phyloP scores from a whole-genome alignment of 2,329 filamentous ascomycete species.

The Sporothrix sp. region DNA sequence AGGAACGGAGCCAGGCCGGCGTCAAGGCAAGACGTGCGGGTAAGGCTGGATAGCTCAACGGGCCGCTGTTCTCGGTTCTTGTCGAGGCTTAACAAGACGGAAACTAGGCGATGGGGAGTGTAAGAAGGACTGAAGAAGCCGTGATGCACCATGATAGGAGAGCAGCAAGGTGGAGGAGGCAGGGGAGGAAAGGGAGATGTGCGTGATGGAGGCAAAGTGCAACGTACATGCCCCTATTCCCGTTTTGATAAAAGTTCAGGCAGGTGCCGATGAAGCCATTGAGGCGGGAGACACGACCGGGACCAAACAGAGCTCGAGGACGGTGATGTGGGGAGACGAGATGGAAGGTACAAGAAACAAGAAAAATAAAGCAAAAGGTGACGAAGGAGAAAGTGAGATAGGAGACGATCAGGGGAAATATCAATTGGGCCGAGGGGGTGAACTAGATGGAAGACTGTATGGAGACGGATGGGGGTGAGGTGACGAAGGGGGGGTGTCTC shows the following conservation, averaged over 20 bases:
- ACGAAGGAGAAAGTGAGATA: neutral
- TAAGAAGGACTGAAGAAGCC: neutral
- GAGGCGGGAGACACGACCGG: neutral
- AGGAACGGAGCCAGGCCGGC: neutral
- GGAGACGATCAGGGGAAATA: neutral
- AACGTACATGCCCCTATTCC: slow-evolving; percentile 5
- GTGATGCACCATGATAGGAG: slow-evolving; percentile 1
- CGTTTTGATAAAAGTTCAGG: slow-evolving; percentile 7
- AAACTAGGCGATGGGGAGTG: neutral
- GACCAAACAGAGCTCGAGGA: slow-evolving; percentile 2
- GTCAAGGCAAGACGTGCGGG: neutral
- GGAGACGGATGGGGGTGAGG: neutral
- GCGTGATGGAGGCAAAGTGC: slow-evolving; percentile 18
- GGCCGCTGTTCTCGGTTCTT: neutral
- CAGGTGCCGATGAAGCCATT: neutral
- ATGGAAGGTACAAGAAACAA: slow-evolving; percentile 2
- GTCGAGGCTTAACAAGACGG: neutral
- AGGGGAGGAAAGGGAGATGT: slow-evolving; percentile 11
- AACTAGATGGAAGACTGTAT: neutral
- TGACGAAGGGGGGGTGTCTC: neutral
- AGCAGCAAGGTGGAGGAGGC: neutral
- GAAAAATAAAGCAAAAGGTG: neutral
- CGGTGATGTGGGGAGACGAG: neutral
- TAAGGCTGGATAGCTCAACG: slow-evolving; percentile 6
- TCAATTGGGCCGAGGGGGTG: neutral